Evolutionary conservation across 805 yeast species (phyloP).

Genomic region (Cyberlindnera americana): DNA sequence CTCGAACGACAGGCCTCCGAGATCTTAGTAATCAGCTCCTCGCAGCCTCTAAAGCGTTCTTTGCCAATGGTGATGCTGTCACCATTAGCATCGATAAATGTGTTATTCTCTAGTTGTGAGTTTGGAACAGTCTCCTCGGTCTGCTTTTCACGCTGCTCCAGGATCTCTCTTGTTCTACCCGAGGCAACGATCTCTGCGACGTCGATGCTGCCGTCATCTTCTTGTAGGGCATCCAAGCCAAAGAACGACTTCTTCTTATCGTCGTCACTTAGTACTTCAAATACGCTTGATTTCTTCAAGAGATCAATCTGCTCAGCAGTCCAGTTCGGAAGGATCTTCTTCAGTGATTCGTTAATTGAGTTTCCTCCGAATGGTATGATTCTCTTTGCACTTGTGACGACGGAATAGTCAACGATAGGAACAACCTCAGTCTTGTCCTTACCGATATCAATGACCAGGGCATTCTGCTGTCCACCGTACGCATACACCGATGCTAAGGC

Average conservation of each 20-base stretch:
- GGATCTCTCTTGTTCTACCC: constrained; percentile 65
- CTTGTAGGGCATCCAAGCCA: constrained; percentile 47
- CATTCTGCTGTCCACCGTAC: constrained; percentile 58
- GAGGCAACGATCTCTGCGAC: constrained; percentile 87
- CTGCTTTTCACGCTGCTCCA: constrained; percentile 59
- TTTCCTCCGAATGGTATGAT: constrained; percentile 59
- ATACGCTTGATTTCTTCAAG: constrained; percentile 71
- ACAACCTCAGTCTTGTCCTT: constrained; percentile 67
- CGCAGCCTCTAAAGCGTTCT: constrained; percentile 83
- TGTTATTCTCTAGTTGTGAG: constrained; percentile 68
- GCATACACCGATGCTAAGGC: constrained; percentile 74
- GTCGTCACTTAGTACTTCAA: constrained; percentile 73
- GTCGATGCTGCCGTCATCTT: constrained; percentile 72
- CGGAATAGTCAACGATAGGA: constrained; percentile 74
- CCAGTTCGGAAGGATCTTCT: constrained; percentile 55
- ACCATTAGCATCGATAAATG: constrained; percentile 60
- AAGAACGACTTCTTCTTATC: constrained; percentile 59
- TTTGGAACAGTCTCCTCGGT: constrained; percentile 42
- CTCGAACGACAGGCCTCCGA: constrained; percentile 51
- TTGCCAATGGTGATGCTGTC: constrained; percentile 69
- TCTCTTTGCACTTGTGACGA: constrained; percentile 50
- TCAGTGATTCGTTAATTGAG: constrained; percentile 52
- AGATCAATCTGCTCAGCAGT: constrained; percentile 59
- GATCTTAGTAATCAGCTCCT: constrained; percentile 51
- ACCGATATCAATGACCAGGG: constrained; percentile 81